A percentile compares a stretch with the other conserved stretches of the same genome.
Conservation (phyloP, 1,284 basidiomycete genomes). For the Fomitopsis schrenkii region DNA sequence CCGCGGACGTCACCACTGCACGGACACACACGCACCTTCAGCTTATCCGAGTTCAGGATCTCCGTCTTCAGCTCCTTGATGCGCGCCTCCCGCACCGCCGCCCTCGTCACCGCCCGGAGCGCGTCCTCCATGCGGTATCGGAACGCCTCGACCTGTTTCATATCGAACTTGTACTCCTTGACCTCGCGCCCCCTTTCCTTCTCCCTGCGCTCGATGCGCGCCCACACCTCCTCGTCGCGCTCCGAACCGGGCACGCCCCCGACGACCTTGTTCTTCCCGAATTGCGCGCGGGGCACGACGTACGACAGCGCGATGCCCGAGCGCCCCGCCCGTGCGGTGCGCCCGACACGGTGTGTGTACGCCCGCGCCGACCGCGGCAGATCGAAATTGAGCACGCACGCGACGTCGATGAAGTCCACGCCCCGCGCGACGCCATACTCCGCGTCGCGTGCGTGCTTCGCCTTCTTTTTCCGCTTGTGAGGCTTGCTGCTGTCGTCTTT, state of each 20-base stretch:
- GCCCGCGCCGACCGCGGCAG: conserved; percentile 85
- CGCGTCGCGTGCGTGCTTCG: conserved; percentile 40
- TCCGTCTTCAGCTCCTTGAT: conserved; percentile 94
- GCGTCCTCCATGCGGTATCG: conserved; percentile 98
- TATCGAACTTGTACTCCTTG: conserved; percentile 91
- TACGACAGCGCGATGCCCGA: conserved; percentile 93
- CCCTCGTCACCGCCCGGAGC: conserved; percentile 82
- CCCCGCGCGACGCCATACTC: conserved; percentile 97
- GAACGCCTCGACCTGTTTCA: conserved; percentile 97
- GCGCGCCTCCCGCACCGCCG: conserved; percentile 86
- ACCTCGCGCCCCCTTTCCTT: conserved; percentile 71
- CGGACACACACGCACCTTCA: conserved; percentile 65
- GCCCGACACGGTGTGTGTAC: conserved; percentile 95
- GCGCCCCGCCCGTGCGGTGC: conserved; percentile 93
- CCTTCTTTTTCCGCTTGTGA: conserved; percentile 30
- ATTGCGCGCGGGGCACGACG: conserved; percentile 73
- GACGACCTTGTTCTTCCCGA: conserved; percentile 76
- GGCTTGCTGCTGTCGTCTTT: conserved; percentile 18
- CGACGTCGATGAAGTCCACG: conserved; percentile 95
- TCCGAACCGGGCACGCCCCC: conserved; percentile 64
- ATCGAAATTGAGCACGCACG: conserved; percentile 99
- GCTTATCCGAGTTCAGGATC: conserved; percentile 91
- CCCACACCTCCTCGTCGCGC: conserved; percentile 77
- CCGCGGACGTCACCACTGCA: background rate
- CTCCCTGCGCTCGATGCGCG: conserved; percentile 73